Conservation (phyloP, 345 rosid genomes). For the Salix suchowensis region DNA sequence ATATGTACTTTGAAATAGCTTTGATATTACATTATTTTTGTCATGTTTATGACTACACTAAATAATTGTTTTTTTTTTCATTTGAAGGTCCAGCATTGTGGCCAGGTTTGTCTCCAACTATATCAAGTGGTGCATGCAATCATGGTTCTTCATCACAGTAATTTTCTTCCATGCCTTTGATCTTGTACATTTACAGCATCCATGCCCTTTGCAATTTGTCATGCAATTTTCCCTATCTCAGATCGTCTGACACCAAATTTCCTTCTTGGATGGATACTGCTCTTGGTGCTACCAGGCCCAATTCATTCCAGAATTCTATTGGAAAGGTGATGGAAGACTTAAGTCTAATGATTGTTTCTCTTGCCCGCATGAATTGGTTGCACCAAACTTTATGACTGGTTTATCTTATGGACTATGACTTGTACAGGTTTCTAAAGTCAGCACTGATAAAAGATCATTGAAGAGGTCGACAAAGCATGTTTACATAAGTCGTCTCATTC, state of each 20-base stretch:
- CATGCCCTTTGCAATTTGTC: constrained; percentile 6
- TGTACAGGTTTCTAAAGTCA: constrained; percentile 32
- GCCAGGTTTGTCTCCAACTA: constrained; percentile 50
- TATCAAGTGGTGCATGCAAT: constrained; percentile 22
- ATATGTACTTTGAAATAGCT: neutral
- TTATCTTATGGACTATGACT: constrained; percentile 12
- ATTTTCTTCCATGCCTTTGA: constrained; percentile 14
- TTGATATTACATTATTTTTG: neutral
- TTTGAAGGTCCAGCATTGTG: constrained; percentile 44
- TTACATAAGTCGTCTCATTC: constrained; percentile 58
- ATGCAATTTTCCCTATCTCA: constrained; percentile 18
- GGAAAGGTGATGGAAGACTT: constrained; percentile 33
- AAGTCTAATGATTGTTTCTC: neutral
- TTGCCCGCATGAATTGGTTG: neutral
- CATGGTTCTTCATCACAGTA: constrained; percentile 38
- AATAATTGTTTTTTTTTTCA: constrained; percentile 4
- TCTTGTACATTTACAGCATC: neutral
- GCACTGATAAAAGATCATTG: constrained; percentile 29
- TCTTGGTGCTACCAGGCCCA: constrained; percentile 26
- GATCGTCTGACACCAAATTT: constrained; percentile 40
- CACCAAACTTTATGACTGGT: neutral
- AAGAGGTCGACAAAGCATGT: constrained; percentile 63
- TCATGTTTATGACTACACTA: neutral
- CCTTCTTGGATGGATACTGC: constrained; percentile 58
- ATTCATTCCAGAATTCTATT: constrained; percentile 28